Evolutionary conservation across 148 eudicot species (phyloP).

Genomic region (Rhododendron griersonianum): DNA sequence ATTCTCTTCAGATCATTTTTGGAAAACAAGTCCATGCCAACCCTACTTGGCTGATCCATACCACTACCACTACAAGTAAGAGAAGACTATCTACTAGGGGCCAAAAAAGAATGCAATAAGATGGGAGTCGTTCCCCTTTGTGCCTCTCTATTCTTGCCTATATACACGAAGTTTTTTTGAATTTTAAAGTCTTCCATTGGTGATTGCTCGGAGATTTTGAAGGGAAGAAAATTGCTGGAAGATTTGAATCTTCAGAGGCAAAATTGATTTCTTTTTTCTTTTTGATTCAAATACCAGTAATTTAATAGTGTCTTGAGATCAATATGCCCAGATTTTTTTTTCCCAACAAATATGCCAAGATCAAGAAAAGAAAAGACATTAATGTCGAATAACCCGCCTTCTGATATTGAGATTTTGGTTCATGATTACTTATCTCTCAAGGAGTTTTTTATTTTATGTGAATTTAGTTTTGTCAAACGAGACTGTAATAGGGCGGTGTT

Average conservation of each 20-base stretch:
- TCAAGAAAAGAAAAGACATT: no score
- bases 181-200: background rate
- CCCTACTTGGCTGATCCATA: constrained; percentile 1
- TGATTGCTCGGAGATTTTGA: background rate
- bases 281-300: no score
- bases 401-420: no score
- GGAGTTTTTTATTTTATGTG: no score
- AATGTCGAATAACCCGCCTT: no score
- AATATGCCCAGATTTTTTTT: no score
- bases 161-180: background rate
- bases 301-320: no score
- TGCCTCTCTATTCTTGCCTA: background rate
- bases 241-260: background rate
- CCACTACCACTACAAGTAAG: background rate
- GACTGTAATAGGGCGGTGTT: no score
- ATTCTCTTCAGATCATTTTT: constrained; percentile 75
- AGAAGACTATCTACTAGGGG: background rate
- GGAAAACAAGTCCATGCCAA: constrained; percentile 62
- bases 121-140: background rate
- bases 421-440: no score
- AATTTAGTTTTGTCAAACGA: no score
- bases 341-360: no score
- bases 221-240: background rate
- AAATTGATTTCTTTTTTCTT: no score
- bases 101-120: background rate